Percentiles rank a stretch among this genome's conserved stretches.
Evolutionary conservation across 2,329 filamentous ascomycete genomes (phyloP).

Genomic region (Trichoderma semiorbis): DNA sequence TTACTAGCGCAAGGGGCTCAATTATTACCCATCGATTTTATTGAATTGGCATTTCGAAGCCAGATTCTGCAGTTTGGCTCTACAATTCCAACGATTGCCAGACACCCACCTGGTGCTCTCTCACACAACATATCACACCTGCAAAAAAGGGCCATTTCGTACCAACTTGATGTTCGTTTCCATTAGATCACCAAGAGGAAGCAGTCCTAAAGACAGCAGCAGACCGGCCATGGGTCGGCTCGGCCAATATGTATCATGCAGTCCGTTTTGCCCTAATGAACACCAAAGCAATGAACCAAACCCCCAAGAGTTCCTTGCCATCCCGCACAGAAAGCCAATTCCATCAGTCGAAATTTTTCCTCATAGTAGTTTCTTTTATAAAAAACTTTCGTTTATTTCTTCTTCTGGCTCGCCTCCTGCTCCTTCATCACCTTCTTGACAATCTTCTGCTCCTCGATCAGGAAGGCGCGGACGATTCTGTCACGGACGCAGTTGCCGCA

Average conservation of each 20-base stretch:
- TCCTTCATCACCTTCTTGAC: constrained; percentile 99
- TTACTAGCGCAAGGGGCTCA: neutral
- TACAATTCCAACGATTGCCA: neutral
- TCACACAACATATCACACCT: neutral
- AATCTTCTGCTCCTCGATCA: constrained; percentile 99
- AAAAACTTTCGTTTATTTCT: constrained; percentile 56
- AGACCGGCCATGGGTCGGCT: constrained; percentile 39
- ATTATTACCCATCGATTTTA: neutral
- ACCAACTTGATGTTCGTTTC: constrained; percentile 40
- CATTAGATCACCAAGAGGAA: constrained; percentile 46
- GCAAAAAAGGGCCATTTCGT: constrained; percentile 20
- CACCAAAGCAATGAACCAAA: constrained; percentile 52
- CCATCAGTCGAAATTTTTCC: constrained; percentile 25
- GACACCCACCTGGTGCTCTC: neutral
- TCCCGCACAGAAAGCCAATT: constrained; percentile 35
- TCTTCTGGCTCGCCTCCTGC: constrained; percentile 72
- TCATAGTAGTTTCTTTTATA: neutral
- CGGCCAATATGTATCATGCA: constrained; percentile 44
- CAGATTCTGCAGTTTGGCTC: neutral
- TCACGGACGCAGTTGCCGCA: constrained; percentile 99
- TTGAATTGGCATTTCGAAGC: neutral
- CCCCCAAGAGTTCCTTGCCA: constrained; percentile 36
- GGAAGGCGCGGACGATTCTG: constrained; percentile 94
- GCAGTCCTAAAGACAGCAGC: constrained; percentile 44
- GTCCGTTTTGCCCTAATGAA: constrained; percentile 49